Percentiles rank a stretch among this genome's conserved stretches.
These are phyloP conservation scores for Pluteus cervinus DNA, from an alignment of 768 basidiomycete genomes.

Conservation along the genomic window DNA sequence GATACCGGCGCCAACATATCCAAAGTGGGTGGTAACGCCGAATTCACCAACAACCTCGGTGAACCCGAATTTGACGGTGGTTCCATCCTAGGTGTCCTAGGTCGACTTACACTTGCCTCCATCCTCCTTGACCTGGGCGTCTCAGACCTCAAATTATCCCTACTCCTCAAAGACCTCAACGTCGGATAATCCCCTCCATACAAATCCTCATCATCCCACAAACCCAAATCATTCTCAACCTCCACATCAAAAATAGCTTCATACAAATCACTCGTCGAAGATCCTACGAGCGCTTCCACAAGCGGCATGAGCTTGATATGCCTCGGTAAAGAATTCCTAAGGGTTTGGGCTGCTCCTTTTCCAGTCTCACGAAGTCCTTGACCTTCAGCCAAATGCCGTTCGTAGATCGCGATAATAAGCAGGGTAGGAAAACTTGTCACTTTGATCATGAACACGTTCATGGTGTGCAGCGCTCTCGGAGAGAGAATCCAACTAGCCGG, in stretches of 20 bases:
- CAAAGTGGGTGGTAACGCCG: no score
- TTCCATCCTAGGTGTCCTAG: constrained; percentile 3
- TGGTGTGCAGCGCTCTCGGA: constrained; percentile 73
- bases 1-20: no score
- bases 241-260: constrained; percentile 80
- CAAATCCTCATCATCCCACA: constrained; percentile 47
- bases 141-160: constrained; percentile 22
- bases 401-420: constrained; percentile 70
- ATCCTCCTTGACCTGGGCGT: constrained; percentile 7
- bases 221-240: constrained; percentile 35
- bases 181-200: constrained; percentile 37
- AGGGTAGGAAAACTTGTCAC: constrained; percentile 80
- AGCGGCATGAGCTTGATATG: constrained; percentile 70
- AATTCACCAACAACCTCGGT: constrained; percentile 4
- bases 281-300: constrained; percentile 72
- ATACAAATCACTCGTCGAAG: constrained; percentile 58
- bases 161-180: constrained; percentile 32
- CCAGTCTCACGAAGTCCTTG: constrained; percentile 45
- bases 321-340: constrained; percentile 64
- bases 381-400: constrained; percentile 58
- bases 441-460: constrained; percentile 84
- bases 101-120: constrained; percentile 3
- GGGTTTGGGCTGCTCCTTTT: constrained; percentile 42
- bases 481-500: constrained; percentile 71
- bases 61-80: constrained; percentile 5